Conservation (phyloP, 2,329 filamentous ascomycete genomes). For the Biscogniauxia marginata region DNA sequence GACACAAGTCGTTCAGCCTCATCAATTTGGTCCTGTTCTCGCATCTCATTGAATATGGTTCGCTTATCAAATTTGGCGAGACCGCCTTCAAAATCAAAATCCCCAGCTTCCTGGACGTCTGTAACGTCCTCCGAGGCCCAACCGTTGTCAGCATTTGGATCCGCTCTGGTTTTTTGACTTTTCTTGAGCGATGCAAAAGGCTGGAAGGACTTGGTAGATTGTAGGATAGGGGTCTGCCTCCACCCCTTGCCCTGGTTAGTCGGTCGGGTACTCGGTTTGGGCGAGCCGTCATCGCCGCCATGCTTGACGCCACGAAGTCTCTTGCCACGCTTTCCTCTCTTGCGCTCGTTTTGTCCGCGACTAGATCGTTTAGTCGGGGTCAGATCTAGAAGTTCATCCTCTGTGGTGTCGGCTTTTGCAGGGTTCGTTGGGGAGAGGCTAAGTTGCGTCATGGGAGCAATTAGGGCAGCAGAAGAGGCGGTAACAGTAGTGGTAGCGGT, state of each 20-base stretch:
- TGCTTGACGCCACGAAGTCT: slow-evolving; percentile 16
- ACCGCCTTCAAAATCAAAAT: slow-evolving; percentile 90
- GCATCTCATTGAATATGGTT: slow-evolving; percentile 86
- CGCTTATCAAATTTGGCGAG: slow-evolving; percentile 95
- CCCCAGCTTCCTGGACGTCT: slow-evolving; percentile 87
- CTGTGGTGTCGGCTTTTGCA: slow-evolving; percentile 15
- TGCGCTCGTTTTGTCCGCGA: slow-evolving; percentile 18
- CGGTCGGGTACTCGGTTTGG: slow-evolving; percentile 19
- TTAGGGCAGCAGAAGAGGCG: slow-evolving; percentile 1
- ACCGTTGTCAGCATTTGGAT: slow-evolving; percentile 60
- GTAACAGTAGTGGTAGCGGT: not conserved
- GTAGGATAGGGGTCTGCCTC: slow-evolving; percentile 59
- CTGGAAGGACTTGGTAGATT: slow-evolving; percentile 62
- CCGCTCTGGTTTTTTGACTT: slow-evolving; percentile 43
- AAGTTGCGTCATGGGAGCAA: slow-evolving; percentile 14
- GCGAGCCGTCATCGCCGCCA: slow-evolving; percentile 13
- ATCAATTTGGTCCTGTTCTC: slow-evolving; percentile 83
- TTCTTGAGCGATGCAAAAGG: slow-evolving; percentile 61
- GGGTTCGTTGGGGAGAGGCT: slow-evolving; percentile 16
- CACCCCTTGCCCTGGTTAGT: slow-evolving; percentile 49
- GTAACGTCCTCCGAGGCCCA: slow-evolving; percentile 97
- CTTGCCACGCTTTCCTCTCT: slow-evolving; percentile 24
- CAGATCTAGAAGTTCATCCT: slow-evolving; percentile 18
- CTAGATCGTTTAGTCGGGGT: slow-evolving; percentile 13
- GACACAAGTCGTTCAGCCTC: slow-evolving; percentile 88